These are phyloP conservation scores for Penicillium sp. DNA, from an alignment of 2,329 filamentous ascomycete species.

Conservation along the genomic window DNA sequence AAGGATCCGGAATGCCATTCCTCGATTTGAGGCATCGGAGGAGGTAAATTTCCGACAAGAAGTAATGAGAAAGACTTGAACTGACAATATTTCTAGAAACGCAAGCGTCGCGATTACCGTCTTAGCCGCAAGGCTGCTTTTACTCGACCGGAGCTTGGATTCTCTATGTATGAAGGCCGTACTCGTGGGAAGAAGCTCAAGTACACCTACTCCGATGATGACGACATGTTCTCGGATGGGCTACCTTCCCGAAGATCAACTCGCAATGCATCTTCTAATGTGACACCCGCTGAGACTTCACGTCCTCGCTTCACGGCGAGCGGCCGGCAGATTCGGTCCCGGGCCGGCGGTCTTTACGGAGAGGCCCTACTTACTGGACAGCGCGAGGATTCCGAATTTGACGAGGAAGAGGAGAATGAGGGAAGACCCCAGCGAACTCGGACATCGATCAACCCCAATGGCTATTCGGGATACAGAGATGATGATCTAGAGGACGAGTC, in stretches of 20 bases:
- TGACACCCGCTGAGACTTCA: constrained; percentile 67
- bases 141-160: constrained; percentile 79
- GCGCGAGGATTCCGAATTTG: constrained; percentile 44
- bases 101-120: constrained; percentile 87
- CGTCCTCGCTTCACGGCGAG: constrained; percentile 74
- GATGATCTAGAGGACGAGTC: constrained; percentile 67
- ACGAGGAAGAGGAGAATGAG: constrained; percentile 46
- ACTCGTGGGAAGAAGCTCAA: constrained; percentile 94
- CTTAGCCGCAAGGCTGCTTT: constrained; percentile 83
- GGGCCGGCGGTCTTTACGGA: constrained; percentile 55
- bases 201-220: constrained; percentile 92
- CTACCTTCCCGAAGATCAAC: constrained; percentile 62
- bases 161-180: constrained; percentile 91
- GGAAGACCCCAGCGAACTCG: constrained; percentile 40
- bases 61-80: neutral
- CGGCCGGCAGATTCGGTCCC: constrained; percentile 71
- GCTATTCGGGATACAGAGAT: constrained; percentile 56
- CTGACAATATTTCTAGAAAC: constrained; percentile 61
- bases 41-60: constrained; percentile 59
- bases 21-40: constrained; percentile 88
- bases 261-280: constrained; percentile 66
- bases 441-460: constrained; percentile 30
- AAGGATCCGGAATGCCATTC: constrained; percentile 75
- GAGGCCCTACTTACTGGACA: constrained; percentile 58
- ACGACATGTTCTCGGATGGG: constrained; percentile 65